phyloP scores from a whole-genome alignment of 352 stramenopile genomes.

The Phytophthora litchii region DNA sequence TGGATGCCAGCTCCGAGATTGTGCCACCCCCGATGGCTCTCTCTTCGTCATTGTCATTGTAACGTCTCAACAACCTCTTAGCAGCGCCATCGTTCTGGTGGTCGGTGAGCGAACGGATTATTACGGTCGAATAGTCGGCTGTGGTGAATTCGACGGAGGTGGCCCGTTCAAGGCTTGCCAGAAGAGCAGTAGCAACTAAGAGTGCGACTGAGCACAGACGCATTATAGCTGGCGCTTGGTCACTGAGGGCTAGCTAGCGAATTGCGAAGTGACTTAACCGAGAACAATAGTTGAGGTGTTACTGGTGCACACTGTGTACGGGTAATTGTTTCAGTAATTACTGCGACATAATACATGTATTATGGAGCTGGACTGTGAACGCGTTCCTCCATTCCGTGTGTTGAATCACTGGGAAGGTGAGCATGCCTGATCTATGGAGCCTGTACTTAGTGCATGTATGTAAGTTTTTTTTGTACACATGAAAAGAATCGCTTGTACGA shows the following conservation, averaged over 20 bases:
- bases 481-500: too few species aligned
- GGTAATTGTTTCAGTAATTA: too few species aligned
- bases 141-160: background rate
- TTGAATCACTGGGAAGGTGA: background rate
- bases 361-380: background rate
- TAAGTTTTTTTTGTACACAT: too few species aligned
- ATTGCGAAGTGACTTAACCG: background rate
- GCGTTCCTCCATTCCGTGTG: background rate
- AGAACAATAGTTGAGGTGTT: background rate
- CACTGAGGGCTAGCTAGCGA: background rate
- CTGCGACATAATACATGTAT: too few species aligned
- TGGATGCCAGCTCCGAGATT: background rate
- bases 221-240: background rate
- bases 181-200: background rate
- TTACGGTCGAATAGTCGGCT: background rate
- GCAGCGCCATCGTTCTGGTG: background rate
- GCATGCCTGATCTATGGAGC: background rate
- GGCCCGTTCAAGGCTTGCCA: background rate
- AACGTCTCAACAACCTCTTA: background rate
- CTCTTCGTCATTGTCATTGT: background rate
- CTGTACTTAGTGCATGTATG: too few species aligned
- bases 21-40: background rate
- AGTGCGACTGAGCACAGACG: background rate
- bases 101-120: background rate
- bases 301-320: too few species aligned